A percentile compares a stretch with the other conserved stretches of the same genome.
Conservation (phyloP, 768 basidiomycete genomes). For the Russula emetica region DNA sequence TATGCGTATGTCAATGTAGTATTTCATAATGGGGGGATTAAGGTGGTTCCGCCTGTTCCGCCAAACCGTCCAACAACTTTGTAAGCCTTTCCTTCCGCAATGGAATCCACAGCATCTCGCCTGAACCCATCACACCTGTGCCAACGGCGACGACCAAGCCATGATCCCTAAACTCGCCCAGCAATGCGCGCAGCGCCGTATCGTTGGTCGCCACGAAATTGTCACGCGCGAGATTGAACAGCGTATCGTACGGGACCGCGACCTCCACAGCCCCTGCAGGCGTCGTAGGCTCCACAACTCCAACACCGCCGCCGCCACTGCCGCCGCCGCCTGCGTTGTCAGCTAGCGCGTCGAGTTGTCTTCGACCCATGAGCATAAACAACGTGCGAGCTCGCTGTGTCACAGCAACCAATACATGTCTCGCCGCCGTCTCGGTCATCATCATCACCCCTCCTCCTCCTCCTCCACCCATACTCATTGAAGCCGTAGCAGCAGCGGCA, state of each 20-base stretch:
- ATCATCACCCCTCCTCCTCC: constrained; percentile 27
- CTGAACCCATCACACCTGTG: constrained; percentile 33
- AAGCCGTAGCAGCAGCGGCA: background rate
- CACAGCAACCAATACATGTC: constrained; percentile 81
- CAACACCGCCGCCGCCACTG: background rate
- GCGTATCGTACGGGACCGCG: constrained; percentile 58
- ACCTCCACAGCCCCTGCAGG: constrained; percentile 46
- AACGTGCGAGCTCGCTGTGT: constrained; percentile 82
- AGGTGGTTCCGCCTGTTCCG: constrained; percentile 2
- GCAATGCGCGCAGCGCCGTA: constrained; percentile 70
- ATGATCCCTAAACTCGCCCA: constrained; percentile 92
- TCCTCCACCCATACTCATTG: constrained; percentile 31
- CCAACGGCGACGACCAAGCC: constrained; percentile 58
- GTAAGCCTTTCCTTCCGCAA: constrained; percentile 69
- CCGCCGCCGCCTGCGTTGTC: constrained; percentile 29
- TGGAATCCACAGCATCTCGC: constrained; percentile 82
- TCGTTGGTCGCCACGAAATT: constrained; percentile 89
- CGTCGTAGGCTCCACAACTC: constrained; percentile 16
- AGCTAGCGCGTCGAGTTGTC: constrained; percentile 61
- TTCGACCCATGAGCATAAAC: constrained; percentile 64
- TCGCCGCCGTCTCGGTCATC: constrained; percentile 72
- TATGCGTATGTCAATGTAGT: background rate
- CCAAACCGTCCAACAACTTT: constrained; percentile 35
- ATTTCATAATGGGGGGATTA: background rate
- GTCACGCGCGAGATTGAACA: constrained; percentile 72